Conservation (phyloP, 495 filamentous ascomycete species). For the Neurospora sp. region DNA sequence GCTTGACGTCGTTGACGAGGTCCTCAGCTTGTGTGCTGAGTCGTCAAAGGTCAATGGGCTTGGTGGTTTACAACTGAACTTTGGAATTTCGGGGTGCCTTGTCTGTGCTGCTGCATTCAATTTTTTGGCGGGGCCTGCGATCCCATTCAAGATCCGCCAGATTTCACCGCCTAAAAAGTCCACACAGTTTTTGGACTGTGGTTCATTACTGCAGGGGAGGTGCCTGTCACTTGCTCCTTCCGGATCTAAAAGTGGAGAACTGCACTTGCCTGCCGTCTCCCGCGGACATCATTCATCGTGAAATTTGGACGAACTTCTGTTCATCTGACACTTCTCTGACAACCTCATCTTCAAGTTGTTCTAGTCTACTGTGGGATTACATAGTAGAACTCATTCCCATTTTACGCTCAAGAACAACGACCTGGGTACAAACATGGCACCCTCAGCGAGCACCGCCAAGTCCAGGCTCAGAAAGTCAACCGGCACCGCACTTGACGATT, state of each 20-base stretch:
- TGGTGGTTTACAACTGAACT: slow-evolving; percentile 1
- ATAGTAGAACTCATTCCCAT: not conserved
- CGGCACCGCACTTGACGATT: not conserved
- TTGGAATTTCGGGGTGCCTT: not conserved
- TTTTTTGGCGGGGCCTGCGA: slow-evolving; percentile 19
- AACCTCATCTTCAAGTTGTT: not conserved
- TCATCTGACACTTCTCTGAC: not conserved
- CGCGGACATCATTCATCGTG: not conserved
- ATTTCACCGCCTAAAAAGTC: slow-evolving; percentile 14
- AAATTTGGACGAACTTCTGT: not conserved
- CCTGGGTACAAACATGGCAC: slow-evolving; percentile 6
- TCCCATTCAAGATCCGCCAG: slow-evolving; percentile 10
- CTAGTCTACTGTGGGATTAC: not conserved
- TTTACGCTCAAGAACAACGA: not conserved
- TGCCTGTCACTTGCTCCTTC: not conserved
- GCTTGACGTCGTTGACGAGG: not conserved
- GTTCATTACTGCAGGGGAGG: slow-evolving; percentile 1
- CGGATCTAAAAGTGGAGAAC: not conserved
- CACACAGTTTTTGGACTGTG: not conserved
- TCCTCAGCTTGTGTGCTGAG: slow-evolving; percentile 11
- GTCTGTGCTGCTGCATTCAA: slow-evolving; percentile 2
- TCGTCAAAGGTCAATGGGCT: not conserved
- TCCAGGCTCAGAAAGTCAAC: not conserved
- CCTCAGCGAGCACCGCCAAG: slow-evolving; percentile 12
- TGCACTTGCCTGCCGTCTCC: not conserved